These are phyloP conservation scores for Termitomyces eurrhizus DNA, from an alignment of 768 basidiomycete genomes.

Conservation along the genomic window DNA sequence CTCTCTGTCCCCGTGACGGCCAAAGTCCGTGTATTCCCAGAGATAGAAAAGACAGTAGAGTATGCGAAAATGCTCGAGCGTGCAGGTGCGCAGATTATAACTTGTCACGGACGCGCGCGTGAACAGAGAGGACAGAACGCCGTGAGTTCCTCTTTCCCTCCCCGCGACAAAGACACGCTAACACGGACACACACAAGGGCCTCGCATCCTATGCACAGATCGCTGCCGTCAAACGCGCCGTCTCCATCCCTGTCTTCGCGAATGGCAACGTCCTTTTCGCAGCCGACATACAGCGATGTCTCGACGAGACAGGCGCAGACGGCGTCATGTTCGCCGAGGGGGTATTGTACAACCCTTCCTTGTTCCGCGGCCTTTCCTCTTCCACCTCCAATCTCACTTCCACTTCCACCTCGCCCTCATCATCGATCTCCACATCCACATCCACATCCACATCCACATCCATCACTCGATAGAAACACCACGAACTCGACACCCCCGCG, in stretches of 20 bases:
- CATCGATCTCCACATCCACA: no score
- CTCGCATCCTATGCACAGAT: slow-evolving; percentile 15
- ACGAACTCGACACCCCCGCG: neutral
- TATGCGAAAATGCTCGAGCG: slow-evolving; percentile 96
- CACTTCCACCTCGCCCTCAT: neutral
- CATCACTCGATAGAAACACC: neutral
- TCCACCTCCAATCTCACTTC: neutral
- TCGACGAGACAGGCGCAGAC: slow-evolving; percentile 24
- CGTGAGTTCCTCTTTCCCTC: slow-evolving; percentile 25
- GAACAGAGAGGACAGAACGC: slow-evolving; percentile 88
- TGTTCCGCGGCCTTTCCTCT: slow-evolving; percentile 48
- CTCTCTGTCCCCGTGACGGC: neutral
- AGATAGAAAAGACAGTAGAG: neutral
- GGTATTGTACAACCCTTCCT: slow-evolving; percentile 87
- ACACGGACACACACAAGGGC: neutral
- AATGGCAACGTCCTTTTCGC: slow-evolving; percentile 71
- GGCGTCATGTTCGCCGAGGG: slow-evolving; percentile 96
- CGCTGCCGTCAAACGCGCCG: slow-evolving; percentile 80
- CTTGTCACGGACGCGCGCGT: slow-evolving; percentile 86
- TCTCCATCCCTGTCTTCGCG: slow-evolving; percentile 91
- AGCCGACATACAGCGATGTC: neutral
- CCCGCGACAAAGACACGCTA: neutral
- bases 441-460: neutral
- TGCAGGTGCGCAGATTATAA: slow-evolving; percentile 92
- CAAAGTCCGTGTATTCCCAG: neutral